Base-by-base conservation (phyloP, 192 early-diverging fungal species). In the Coemansia sp. region DNA sequence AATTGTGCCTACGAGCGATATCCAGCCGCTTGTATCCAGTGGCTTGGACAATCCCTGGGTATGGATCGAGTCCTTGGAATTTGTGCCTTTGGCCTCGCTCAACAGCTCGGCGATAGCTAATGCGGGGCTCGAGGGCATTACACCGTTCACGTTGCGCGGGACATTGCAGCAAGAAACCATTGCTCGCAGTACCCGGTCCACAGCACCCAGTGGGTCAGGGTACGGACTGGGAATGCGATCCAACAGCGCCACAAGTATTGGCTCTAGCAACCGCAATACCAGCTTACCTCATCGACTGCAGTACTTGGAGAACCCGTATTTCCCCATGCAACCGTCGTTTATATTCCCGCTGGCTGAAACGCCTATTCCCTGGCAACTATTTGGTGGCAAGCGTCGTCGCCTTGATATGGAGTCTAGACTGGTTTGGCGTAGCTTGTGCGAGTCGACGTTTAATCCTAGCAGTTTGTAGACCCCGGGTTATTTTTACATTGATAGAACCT, bases 281-380 rank as follows among this genome's bases (percentile, higher is more conserved):
- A 64, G 19, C 47, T 44, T 9, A 68, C 47, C 37, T 37, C 64
- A 21, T 42, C 50, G 64, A 14, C 50, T 70, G 55, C 70, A 73
- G 67, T 76, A 76, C 35, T 38, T 83, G 52, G 73, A 83, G 30
- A 83, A 83, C 58, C 80, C 80, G 3, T 76, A 81, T 59, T 76
- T 69, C 40, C 78, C 78, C 14, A 69, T 70, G 59, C 73, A 70
- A 40, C 78, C 78, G 16, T 63, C 78, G 21, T 69, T 81, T 40
- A 9, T 81, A 32, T 58, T 70, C 17, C 74, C 74, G n/a, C n/a
- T 81, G 37, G 73, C 74, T 5, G 67, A 81, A 17, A 81, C 78
- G 21, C 69, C 73, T 0, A 52, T 81, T 39, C 44, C 70, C 17
- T 83, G 80, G 80, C 40, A 37, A 17, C 23, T 69, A 30, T 83